These are phyloP conservation scores for Chlamydomonas incerta DNA, from an alignment of 139 green algal genomes.

Conservation along the genomic window DNA sequence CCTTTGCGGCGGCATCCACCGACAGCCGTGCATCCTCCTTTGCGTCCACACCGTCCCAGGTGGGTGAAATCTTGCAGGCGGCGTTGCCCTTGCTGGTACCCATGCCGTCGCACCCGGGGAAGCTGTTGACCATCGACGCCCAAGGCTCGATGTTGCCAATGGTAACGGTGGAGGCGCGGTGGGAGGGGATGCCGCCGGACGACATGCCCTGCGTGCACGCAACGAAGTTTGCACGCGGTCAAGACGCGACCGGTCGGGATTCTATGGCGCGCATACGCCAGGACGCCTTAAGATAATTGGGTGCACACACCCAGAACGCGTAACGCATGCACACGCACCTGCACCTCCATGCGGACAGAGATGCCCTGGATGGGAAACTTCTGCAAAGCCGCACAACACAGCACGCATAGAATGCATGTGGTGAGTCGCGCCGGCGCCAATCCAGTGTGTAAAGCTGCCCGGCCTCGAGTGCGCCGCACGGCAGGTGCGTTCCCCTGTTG, in stretches of 20 bases:
- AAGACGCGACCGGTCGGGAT: too few species aligned
- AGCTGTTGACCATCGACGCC: slow-evolving; percentile 7
- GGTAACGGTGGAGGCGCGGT: slow-evolving; percentile 37
- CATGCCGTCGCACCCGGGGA: slow-evolving; percentile 38
- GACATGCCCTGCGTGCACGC: slow-evolving; percentile 38
- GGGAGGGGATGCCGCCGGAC: slow-evolving; percentile 20
- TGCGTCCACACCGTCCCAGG: neutral
- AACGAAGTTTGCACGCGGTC: too few species aligned
- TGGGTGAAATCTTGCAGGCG: neutral
- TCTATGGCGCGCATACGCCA: neutral
- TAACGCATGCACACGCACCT: neutral
- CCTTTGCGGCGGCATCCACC: neutral
- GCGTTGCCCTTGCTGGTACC: slow-evolving; percentile 3
- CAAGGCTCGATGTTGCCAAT: slow-evolving; percentile 29
- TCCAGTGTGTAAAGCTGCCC: too few species aligned
- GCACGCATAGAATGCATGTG: too few species aligned
- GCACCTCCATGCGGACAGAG: slow-evolving; percentile 23
- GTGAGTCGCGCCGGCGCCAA: too few species aligned
- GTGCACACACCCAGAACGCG: too few species aligned
- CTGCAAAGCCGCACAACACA: too few species aligned
- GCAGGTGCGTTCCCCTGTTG: too few species aligned
- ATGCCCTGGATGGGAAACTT: slow-evolving; percentile 30
- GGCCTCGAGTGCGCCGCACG: too few species aligned
- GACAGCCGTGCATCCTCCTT: neutral
- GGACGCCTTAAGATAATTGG: too few species aligned